Base-by-base conservation (phyloP, 495 filamentous ascomycete genomes). In the Evansstolkia leycettana region DNA sequence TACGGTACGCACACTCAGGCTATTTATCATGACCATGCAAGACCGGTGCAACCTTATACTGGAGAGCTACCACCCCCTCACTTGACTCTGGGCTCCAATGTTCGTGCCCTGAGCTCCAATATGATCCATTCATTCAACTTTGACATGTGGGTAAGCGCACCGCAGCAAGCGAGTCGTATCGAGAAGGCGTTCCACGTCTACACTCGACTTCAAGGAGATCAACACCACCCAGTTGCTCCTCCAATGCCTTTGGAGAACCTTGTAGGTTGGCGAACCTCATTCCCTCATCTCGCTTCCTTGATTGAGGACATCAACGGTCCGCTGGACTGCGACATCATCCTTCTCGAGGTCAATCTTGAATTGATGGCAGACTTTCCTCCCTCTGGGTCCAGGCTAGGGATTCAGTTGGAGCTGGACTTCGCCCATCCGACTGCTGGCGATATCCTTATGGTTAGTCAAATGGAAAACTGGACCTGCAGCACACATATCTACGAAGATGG, bases 71-170 rank as follows among this genome's bases (percentile, higher is more conserved):
- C 63, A 2, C 48, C 55, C 5, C 51, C 66, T 28, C 54, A 51
- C 38, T 54, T 59, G 34, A 57, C 50, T 5, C 39, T 63, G 14
- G 58, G 52, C 13, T 55, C 55, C 1, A 63, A 45, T 32, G 50
- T 57, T 42, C 60, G 60, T 18, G 52, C 57, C 7, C 32, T 48
- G 5, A 47, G 47, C 15, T 32, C 48, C 18, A 55, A 60, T 9
- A 50, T n/a, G n/a, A n/a, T 73, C 19, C 54, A 60, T 37, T 56
- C 56, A 17, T 57, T 72, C 36, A 57, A 54, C 17, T 73, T 74
- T 40, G 58, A 61, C 32, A 72, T 74, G 68, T 69, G 58, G 60
- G 56, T 73, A 6, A 60, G 54, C 36, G 50, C 55, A 5, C 64
- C 60, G 16, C 50, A 64, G 17, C 53, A 66, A 33, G 55, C 50